phyloP scores from a whole-genome alignment of 257 asterid species.

The Eucommia ulmoides region DNA sequence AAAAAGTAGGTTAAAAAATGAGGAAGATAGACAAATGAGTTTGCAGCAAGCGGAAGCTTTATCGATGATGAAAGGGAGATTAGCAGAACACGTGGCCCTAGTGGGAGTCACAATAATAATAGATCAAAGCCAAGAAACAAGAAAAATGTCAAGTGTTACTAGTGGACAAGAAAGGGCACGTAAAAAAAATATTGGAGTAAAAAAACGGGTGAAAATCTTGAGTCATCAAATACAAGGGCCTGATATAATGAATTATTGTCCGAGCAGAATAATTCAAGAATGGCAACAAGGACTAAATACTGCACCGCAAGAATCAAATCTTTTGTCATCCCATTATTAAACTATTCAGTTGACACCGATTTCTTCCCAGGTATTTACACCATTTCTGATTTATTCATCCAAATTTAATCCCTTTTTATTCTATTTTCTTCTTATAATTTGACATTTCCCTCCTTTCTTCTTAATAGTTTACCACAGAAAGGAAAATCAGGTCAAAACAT shows the following conservation, averaged over 20 bases:
- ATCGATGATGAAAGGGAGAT: not conserved
- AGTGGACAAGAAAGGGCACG: not conserved
- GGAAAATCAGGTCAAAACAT: too few species aligned
- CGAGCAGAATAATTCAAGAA: slow-evolving; percentile 68
- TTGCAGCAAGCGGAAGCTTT: not conserved
- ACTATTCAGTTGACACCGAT: slow-evolving; percentile 66
- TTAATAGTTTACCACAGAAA: too few species aligned
- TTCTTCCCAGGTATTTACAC: slow-evolving; percentile 97
- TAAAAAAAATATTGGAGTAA: not conserved
- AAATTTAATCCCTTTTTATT: too few species aligned
- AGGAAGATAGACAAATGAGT: not conserved
- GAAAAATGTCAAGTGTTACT: not conserved
- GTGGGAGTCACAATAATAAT: not conserved
- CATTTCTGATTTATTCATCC: too few species aligned
- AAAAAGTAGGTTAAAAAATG: not conserved
- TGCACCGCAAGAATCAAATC: slow-evolving; percentile 94
- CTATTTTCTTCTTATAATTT: too few species aligned
- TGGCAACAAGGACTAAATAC: slow-evolving; percentile 83
- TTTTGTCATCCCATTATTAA: slow-evolving; percentile 71
- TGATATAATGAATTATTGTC: too few species aligned
- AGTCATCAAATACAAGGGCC: not conserved
- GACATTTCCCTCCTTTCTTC: too few species aligned
- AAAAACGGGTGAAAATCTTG: not conserved
- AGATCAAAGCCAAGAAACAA: not conserved
- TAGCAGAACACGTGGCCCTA: not conserved